These are phyloP conservation scores for Diaporthe batatas DNA, from an alignment of 2,329 filamentous ascomycete species.

Conservation along the genomic window DNA sequence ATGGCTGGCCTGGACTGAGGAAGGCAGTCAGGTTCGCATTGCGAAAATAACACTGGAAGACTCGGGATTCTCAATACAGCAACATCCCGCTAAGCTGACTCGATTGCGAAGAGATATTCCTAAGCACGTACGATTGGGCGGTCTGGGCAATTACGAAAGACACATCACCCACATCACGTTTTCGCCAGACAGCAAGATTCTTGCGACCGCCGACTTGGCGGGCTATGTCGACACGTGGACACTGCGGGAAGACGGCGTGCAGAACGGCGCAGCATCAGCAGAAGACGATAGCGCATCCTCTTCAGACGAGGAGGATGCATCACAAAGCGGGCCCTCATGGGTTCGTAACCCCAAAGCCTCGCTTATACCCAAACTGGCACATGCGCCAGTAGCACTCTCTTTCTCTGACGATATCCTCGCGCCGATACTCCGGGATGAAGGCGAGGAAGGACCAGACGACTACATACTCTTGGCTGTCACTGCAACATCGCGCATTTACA, in stretches of 20 bases:
- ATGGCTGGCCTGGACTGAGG: conserved; percentile 77
- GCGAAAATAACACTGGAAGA: conserved; percentile 59
- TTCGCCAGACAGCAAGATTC: conserved; percentile 81
- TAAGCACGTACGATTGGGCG: conserved; percentile 71
- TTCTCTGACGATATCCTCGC: conserved; percentile 69
- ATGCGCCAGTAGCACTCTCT: conserved; percentile 75
- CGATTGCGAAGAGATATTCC: conserved; percentile 68
- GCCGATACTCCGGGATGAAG: conserved; percentile 44
- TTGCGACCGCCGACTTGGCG: conserved; percentile 84
- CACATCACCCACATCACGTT: conserved; percentile 82
- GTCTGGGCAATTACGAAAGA: conserved; percentile 81
- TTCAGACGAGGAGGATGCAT: conserved; percentile 48
- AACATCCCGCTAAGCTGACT: conserved; percentile 60
- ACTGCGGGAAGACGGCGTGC: conserved; percentile 67
- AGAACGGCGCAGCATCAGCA: conserved; percentile 45
- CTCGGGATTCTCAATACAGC: conserved; percentile 56
- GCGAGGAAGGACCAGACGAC: conserved; percentile 31
- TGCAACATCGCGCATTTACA: conserved; percentile 74
- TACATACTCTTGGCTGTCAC: conserved; percentile 60
- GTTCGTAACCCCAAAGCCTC: conserved; percentile 77
- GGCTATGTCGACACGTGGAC: conserved; percentile 92
- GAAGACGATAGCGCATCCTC: conserved; percentile 53
- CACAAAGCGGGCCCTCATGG: conserved; percentile 74
- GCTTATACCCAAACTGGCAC: conserved; percentile 76
- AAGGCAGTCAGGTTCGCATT: conserved; percentile 70